Evolutionary conservation across 306 rosid species (phyloP).

Genomic region (Heteromeles arbutifolia): DNA sequence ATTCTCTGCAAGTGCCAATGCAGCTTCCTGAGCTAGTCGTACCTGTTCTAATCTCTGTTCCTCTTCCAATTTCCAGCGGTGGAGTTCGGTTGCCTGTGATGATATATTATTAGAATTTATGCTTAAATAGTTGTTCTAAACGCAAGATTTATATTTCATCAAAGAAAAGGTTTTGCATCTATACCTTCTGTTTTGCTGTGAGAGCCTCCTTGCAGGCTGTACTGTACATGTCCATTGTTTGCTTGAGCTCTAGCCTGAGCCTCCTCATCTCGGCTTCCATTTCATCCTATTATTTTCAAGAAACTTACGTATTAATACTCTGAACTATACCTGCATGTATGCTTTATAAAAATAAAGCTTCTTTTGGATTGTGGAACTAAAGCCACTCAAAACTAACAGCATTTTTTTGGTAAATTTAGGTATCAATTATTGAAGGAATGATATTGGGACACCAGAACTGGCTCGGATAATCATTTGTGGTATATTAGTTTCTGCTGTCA

Average conservation of each 20-base stretch:
- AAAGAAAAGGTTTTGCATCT: not conserved
- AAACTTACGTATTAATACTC: not conserved
- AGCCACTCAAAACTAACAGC: not conserved
- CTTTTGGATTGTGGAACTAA: not conserved
- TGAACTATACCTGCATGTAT: not conserved
- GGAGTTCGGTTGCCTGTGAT: constrained; percentile 58
- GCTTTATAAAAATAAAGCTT: not conserved
- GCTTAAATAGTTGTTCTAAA: not conserved
- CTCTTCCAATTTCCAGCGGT: constrained; percentile 62
- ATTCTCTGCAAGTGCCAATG: constrained; percentile 51
- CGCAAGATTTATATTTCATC: not conserved
- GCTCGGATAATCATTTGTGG: not conserved
- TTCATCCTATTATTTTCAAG: constrained; percentile 45
- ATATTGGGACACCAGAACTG: not conserved
- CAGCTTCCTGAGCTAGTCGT: constrained; percentile 44
- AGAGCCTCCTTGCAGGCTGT: constrained; percentile 80
- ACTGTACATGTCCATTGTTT: constrained; percentile 79
- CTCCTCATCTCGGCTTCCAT: constrained; percentile 85
- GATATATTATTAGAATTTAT: not conserved
- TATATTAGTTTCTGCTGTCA: not conserved
- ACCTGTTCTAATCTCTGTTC: constrained; percentile 48
- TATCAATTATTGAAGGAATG: not conserved
- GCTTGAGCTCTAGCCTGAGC: constrained; percentile 69
- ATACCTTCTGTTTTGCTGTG: constrained; percentile 61
- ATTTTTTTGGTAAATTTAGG: not conserved